phyloP scores from a whole-genome alignment of 192 early-diverging fungal species.

The Podila verticillata region DNA sequence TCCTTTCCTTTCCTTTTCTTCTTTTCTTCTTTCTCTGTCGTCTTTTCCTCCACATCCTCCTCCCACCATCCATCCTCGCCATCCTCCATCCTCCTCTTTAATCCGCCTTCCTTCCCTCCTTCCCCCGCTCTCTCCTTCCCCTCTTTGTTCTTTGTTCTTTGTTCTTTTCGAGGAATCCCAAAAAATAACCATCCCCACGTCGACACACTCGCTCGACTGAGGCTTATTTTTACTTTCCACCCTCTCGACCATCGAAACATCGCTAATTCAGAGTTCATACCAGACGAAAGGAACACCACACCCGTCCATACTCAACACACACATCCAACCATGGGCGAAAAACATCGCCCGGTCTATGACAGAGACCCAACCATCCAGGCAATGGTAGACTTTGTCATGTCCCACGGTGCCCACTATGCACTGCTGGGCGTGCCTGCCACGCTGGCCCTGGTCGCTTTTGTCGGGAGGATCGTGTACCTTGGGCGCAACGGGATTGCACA shows the following conservation, averaged over 20 bases:
- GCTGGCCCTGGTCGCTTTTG: constrained; percentile 9
- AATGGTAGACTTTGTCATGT: constrained; percentile 15
- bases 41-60: not conserved
- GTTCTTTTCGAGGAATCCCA: not conserved
- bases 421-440: constrained; percentile 20
- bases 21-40: not conserved
- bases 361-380: not conserved
- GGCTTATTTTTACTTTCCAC: not conserved
- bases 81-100: not conserved
- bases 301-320: not conserved
- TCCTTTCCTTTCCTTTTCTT: not conserved
- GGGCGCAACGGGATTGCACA: constrained; percentile 10
- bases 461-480: constrained; percentile 13
- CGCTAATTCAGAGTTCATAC: not conserved
- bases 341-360: constrained; percentile 5
- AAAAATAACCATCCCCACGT: not conserved
- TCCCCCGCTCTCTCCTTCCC: not conserved
- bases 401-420: constrained; percentile 16
- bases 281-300: not conserved
- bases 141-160: not conserved
- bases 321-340: not conserved
- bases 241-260: not conserved
- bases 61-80: not conserved
- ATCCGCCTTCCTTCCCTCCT: not conserved
- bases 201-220: not conserved